Evolutionary conservation across 2,329 filamentous ascomycete genomes (phyloP).

Genomic region (Leptographium galeiforme): DNA sequence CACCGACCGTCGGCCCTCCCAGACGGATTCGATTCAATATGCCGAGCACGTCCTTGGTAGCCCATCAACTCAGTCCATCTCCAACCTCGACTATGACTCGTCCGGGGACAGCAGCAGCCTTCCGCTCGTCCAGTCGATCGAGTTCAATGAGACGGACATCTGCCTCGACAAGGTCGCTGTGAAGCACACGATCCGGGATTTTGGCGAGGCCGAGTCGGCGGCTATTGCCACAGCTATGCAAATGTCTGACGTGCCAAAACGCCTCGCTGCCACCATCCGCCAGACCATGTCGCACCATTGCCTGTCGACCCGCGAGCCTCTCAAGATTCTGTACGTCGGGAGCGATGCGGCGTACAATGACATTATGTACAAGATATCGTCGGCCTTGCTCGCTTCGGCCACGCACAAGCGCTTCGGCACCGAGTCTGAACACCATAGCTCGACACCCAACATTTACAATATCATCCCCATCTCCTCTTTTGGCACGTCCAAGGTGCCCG

Average conservation of each 20-base stretch:
- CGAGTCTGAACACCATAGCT: not conserved
- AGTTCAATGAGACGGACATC: slow-evolving; percentile 27
- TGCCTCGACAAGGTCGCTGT: slow-evolving; percentile 27
- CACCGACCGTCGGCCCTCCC: slow-evolving; percentile 18
- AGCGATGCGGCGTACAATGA: slow-evolving; percentile 24
- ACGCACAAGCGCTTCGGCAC: slow-evolving; percentile 4
- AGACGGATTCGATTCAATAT: slow-evolving; percentile 30
- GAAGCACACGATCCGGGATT: slow-evolving; percentile 31
- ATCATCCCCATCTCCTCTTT: slow-evolving; percentile 37
- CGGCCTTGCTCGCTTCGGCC: slow-evolving; percentile 29
- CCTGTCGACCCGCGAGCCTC: slow-evolving; percentile 29
- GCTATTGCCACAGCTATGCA: slow-evolving; percentile 19
- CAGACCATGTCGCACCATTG: slow-evolving; percentile 34
- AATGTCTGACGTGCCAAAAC: slow-evolving; percentile 20
- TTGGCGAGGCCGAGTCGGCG: slow-evolving; percentile 25
- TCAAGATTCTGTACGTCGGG: slow-evolving; percentile 36
- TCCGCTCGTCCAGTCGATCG: slow-evolving; percentile 23
- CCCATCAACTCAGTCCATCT: slow-evolving; percentile 21
- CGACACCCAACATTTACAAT: slow-evolving; percentile 25
- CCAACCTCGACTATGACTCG: slow-evolving; percentile 12
- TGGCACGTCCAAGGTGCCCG: slow-evolving; percentile 27
- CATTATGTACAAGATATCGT: slow-evolving; percentile 33
- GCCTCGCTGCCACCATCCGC: slow-evolving; percentile 28
- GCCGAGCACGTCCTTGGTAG: slow-evolving; percentile 33
- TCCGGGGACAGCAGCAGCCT: slow-evolving; percentile 10